These are phyloP conservation scores for Priceomyces castillae DNA, from an alignment of 805 yeast species.

Conservation along the genomic window DNA sequence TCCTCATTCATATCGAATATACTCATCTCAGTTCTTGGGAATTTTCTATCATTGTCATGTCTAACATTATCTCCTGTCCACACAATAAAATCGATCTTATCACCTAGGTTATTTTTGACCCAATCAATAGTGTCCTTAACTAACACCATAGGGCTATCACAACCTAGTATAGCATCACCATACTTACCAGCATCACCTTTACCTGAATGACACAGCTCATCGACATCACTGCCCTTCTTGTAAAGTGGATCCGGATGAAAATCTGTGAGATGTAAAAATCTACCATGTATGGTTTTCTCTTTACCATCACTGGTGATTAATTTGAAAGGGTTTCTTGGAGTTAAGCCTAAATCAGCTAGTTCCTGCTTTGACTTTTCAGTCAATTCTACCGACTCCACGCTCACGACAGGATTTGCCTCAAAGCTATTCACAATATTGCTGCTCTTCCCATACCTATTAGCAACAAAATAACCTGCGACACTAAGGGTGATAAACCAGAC, in stretches of 20 bases:
- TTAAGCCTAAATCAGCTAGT: conserved; percentile 27
- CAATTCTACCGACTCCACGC: neutral
- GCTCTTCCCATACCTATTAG: neutral
- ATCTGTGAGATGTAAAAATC: conserved; percentile 84
- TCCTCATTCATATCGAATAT: conserved; percentile 67
- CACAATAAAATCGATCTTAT: conserved; percentile 77
- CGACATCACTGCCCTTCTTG: conserved; percentile 45
- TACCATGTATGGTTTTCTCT: conserved; percentile 53
- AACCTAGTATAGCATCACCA: conserved; percentile 74
- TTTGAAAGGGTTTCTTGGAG: conserved; percentile 29
- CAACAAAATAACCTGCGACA: neutral
- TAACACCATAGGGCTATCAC: conserved; percentile 69
- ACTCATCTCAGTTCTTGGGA: conserved; percentile 70
- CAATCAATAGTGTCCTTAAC: conserved; percentile 64
- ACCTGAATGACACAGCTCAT: conserved; percentile 57
- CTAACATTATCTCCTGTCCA: conserved; percentile 92
- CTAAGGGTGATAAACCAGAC: neutral
- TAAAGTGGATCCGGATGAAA: conserved; percentile 80
- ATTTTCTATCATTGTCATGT: conserved; percentile 74
- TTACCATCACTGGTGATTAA: conserved; percentile 22
- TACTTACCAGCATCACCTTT: conserved; percentile 57
- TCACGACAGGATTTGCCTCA: neutral
- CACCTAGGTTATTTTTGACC: conserved; percentile 61
- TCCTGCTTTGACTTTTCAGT: conserved; percentile 2
- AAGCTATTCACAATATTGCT: neutral